These are phyloP conservation scores for Digitaria exilis DNA, from an alignment of 202 grass and related monocot genomes.

Conservation along the genomic window DNA sequence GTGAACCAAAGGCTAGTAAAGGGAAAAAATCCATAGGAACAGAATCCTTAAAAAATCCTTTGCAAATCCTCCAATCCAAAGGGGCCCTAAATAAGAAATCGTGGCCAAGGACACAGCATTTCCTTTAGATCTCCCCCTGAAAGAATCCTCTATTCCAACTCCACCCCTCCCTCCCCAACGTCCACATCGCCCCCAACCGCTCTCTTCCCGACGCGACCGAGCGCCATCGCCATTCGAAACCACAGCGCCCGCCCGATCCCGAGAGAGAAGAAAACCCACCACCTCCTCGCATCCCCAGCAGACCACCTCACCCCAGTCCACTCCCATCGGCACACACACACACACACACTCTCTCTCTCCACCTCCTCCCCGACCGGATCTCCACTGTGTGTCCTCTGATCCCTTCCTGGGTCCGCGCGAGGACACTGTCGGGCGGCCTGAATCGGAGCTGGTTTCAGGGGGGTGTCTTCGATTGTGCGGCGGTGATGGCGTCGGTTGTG, in stretches of 20 bases:
- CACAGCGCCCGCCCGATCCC: slow-evolving; percentile 5
- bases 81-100: no score
- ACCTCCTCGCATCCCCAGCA: background rate
- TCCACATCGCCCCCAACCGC: slow-evolving; percentile 38
- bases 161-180: background rate
- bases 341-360: background rate
- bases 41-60: no score
- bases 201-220: slow-evolving; percentile 32
- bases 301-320: background rate
- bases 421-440: background rate
- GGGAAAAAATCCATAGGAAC: no score
- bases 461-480: background rate
- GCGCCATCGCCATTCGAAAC: slow-evolving; percentile 65
- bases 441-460: slow-evolving; percentile 11
- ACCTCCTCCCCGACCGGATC: background rate
- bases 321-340: no score
- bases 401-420: background rate
- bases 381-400: background rate
- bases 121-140: background rate
- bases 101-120: background rate
- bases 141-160: accelerated
- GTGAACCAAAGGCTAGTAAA: no score
- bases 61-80: no score
- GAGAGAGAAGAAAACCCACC: slow-evolving; percentile 24
- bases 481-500: slow-evolving; percentile 24